Evolutionary conservation across 345 rosid species (phyloP).

Genomic region (Camelina laxa): DNA sequence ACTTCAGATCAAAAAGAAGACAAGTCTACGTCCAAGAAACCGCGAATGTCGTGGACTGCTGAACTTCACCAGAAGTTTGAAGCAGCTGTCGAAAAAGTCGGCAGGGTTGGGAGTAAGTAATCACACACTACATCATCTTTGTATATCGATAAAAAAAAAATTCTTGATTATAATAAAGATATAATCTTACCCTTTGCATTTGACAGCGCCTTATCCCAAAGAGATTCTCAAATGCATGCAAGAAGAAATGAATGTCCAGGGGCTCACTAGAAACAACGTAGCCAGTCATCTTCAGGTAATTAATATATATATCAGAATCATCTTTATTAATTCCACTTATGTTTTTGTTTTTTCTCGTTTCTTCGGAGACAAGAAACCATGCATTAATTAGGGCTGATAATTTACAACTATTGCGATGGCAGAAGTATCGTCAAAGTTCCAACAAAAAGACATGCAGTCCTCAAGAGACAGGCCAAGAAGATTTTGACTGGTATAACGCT

Average conservation of each 20-base stretch:
- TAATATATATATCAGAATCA: not conserved
- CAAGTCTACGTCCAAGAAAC: constrained; percentile 23
- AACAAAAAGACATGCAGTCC: not conserved
- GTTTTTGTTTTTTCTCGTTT: not conserved
- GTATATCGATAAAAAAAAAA: too few relatives aligned
- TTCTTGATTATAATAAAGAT: not conserved
- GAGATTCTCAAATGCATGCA: constrained; percentile 36
- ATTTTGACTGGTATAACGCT: not conserved
- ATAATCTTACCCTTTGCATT: not conserved
- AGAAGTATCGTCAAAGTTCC: constrained; percentile 28
- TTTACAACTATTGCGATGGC: constrained; percentile 16
- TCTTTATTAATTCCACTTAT: not conserved
- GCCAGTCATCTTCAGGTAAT: constrained; percentile 43
- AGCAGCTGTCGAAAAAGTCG: not conserved
- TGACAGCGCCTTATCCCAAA: constrained; percentile 31
- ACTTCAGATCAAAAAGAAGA: not conserved
- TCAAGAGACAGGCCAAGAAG: not conserved
- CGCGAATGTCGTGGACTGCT: constrained; percentile 36
- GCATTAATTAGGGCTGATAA: constrained; percentile 3
- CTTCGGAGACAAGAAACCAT: not conserved
- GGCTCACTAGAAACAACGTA: constrained; percentile 31
- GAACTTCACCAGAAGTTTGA: constrained; percentile 32
- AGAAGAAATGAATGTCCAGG: constrained; percentile 13
- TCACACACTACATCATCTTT: too few relatives aligned
- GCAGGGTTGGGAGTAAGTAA: not conserved